These are phyloP conservation scores for Saccharomyces hybrid DNA, from an alignment of 1,139 yeast genomes.

Conservation along the genomic window DNA sequence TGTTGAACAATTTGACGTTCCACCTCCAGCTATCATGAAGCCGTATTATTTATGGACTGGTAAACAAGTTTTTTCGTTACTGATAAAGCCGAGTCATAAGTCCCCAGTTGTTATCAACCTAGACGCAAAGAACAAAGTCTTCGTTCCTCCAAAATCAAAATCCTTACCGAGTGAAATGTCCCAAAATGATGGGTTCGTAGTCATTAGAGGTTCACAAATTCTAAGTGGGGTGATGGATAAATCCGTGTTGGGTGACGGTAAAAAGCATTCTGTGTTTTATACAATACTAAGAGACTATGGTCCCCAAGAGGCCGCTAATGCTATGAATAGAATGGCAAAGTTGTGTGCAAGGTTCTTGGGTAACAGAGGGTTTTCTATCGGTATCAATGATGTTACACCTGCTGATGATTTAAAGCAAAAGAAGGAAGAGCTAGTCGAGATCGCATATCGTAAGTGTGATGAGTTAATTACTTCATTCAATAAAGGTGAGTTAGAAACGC, in stretches of 20 bases:
- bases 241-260: conserved; percentile 94
- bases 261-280: conserved; percentile 92
- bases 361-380: conserved; percentile 93
- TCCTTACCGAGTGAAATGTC: conserved; percentile 87
- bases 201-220: conserved; percentile 83
- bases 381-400: conserved; percentile 96
- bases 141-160: conserved; percentile 58
- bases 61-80: conserved; percentile 82
- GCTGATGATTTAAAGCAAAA: conserved; percentile 65
- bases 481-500: conserved; percentile 88
- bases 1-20: conserved; percentile 75
- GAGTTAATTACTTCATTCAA: conserved; percentile 75
- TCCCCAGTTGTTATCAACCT: conserved; percentile 81
- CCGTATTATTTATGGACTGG: conserved; percentile 96
- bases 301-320: conserved; percentile 86
- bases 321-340: conserved; percentile 99
- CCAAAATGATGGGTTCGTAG: conserved; percentile 90
- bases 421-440: conserved; percentile 85
- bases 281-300: conserved; percentile 94
- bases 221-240: conserved; percentile 96
- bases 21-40: conserved; percentile 90
- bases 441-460: conserved; percentile 88
- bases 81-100: conserved; percentile 71
- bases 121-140: conserved; percentile 92
- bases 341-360: conserved; percentile 93